A percentile compares a stretch with the other conserved stretches of the same genome.
phyloP scores from a whole-genome alignment of 2,329 filamentous ascomycete species.

The Penicillium sp. region DNA sequence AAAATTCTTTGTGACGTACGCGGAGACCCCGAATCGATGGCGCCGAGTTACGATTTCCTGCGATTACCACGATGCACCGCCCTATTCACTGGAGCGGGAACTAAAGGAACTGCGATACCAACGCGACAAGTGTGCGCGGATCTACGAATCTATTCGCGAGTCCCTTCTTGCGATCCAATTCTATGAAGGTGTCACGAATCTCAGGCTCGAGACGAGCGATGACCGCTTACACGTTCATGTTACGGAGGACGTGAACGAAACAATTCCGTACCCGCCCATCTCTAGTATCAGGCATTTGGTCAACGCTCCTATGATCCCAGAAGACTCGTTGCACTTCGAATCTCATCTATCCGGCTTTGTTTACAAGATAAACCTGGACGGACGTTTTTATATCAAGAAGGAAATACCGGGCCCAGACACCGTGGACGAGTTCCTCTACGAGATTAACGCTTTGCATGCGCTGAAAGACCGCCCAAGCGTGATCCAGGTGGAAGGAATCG shows the following conservation, averaged over 20 bases:
- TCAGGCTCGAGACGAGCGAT: conserved; percentile 86
- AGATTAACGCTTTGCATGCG: conserved; percentile 88
- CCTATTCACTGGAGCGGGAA: conserved; percentile 81
- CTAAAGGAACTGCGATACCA: conserved; percentile 76
- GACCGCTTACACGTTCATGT: conserved; percentile 92
- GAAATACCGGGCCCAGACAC: conserved; percentile 95
- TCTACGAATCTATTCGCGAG: conserved; percentile 92
- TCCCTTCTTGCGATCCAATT: conserved; percentile 93
- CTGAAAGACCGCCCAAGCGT: conserved; percentile 72
- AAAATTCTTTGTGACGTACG: conserved; percentile 97
- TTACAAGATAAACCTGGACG: conserved; percentile 78
- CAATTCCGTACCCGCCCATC: conserved; percentile 77
- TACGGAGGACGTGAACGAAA: conserved; percentile 95
- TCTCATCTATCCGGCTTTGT: conserved; percentile 96
- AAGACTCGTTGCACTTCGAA: conserved; percentile 77
- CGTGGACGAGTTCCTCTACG: conserved; percentile 94
- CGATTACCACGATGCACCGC: conserved; percentile 79
- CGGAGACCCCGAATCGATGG: conserved; percentile 75
- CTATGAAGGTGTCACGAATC: conserved; percentile 91
- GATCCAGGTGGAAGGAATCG: conserved; percentile 81
- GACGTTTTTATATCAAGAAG: conserved; percentile 81
- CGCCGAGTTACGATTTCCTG: conserved; percentile 87
- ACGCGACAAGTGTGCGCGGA: conserved; percentile 85
- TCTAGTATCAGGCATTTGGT: conserved; percentile 70
- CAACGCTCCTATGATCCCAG: conserved; percentile 52